Conservation (phyloP, 2,329 filamentous ascomycete genomes). For the Sarocladium kiliense region DNA sequence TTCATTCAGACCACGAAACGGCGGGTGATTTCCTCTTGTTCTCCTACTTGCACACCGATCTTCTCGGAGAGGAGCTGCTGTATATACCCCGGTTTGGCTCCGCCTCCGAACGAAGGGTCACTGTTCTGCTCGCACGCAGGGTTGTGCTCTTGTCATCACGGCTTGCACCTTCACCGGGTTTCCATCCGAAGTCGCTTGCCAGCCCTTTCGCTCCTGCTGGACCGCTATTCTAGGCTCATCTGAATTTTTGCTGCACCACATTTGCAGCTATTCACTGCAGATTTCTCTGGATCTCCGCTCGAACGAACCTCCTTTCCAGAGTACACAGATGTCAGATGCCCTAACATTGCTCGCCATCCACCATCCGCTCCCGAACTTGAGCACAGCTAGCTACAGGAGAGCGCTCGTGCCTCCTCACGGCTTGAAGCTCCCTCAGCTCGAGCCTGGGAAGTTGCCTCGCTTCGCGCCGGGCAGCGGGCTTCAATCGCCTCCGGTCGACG, state of each 20-base stretch:
- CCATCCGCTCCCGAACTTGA: background rate
- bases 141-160: too few relatives aligned
- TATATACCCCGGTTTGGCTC: too few relatives aligned
- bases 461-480: slow-evolving; percentile 29
- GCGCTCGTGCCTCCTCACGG: background rate
- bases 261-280: background rate
- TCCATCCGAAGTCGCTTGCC: too few relatives aligned
- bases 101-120: too few relatives aligned
- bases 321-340: background rate
- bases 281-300: background rate
- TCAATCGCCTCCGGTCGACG: slow-evolving; percentile 46
- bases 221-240: background rate
- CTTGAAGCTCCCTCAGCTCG: background rate
- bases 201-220: background rate
- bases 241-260: background rate
- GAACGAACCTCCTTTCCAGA: background rate
- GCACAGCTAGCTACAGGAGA: background rate
- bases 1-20: too few relatives aligned
- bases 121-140: too few relatives aligned
- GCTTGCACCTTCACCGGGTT: too few relatives aligned
- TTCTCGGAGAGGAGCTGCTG: too few relatives aligned
- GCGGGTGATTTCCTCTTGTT: too few relatives aligned
- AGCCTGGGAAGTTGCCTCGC: background rate
- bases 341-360: background rate
- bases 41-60: too few relatives aligned